Evolutionary conservation across 306 rosid species (phyloP), one percentile per base, ranked within the genome.

Genomic region (Fragaria iinumae): DNA sequence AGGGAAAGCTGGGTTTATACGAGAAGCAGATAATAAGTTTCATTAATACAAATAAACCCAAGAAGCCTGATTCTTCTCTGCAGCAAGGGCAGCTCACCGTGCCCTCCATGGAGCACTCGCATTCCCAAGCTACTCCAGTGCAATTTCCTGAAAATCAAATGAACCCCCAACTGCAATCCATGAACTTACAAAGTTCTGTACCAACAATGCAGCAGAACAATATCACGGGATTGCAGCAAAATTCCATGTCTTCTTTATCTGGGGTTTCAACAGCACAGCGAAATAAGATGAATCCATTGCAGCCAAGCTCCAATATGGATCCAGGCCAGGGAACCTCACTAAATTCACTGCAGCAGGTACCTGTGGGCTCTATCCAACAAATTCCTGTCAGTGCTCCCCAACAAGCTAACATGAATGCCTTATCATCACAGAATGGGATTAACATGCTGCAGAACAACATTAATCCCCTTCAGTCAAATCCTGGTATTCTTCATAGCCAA

Each of bases 61-160:
- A 83, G 81, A 88, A 77, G 77, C 66, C 56, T 21, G 80, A 71
- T 44, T 20, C 90, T 71, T 67, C 88, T 43, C 72, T 76, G 80
- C 96, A 78, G 75, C 85, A 38, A 65, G 98, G 96, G 53, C 96
- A 90, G 79, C 91, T 84, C 55, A 89, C 88, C 74, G 80, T 89
- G 87, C 91, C 85, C 5, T 63, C 68, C 21, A 32, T 63, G 43
- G 80, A 86, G 75, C 97, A 88, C 77, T 63, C 97, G 44, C 93
- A 87, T 77, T 73, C 97, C 67, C 96, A 90, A 75, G 79, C 76
- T 77, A 70, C 79, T 70, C 79, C 84, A 67, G 77, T 79, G 73
- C 93, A 89, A 80, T 84, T 95, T 71, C 92, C 83, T 79, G 97
- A 90, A 83, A 89, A 82, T 75, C 94, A 89, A 81, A 85, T 88